Evolutionary conservation across 768 basidiomycete species (phyloP).

Genomic region (Collybia mongolica): DNA sequence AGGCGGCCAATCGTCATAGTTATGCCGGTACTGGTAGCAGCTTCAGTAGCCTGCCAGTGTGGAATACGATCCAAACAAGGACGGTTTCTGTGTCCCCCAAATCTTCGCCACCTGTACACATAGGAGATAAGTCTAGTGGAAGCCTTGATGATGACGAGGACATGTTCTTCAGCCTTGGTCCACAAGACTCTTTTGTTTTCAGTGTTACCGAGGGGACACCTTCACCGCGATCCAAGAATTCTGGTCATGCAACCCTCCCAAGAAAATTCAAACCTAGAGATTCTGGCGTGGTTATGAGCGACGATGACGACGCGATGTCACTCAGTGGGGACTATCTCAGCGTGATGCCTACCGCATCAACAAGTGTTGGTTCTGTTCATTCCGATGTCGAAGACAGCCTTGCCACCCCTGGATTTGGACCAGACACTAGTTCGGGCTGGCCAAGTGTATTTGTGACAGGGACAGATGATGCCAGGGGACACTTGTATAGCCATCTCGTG

Average conservation of each 20-base stretch:
- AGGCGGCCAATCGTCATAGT: conserved; percentile 55
- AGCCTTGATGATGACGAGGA: conserved; percentile 50
- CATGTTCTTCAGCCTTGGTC: conserved; percentile 51
- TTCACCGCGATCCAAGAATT: conserved; percentile 44
- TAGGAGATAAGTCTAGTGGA: conserved; percentile 18
- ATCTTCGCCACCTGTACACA: conserved; percentile 41
- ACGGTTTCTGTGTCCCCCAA: conserved; percentile 43
- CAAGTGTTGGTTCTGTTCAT: conserved; percentile 58
- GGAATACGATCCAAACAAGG: conserved; percentile 41
- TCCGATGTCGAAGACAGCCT: conserved; percentile 64
- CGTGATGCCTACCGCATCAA: conserved; percentile 57
- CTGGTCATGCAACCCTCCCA: conserved; percentile 37
- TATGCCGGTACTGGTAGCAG: conserved; percentile 52
- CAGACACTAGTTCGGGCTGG: conserved; percentile 61
- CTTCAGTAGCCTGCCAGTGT: conserved; percentile 23
- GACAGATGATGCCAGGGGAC: conserved; percentile 33
- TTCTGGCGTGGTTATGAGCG: conserved; percentile 61
- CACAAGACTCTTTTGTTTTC: conserved; percentile 49
- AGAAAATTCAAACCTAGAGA: conserved; percentile 74
- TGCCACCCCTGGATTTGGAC: conserved; percentile 64
- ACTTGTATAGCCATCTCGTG: conserved; percentile 3
- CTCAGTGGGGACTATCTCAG: conserved; percentile 23
- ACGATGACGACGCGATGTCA: conserved; percentile 45
- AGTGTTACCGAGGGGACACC: conserved; percentile 57
- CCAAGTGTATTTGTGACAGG: conserved; percentile 46